Percentiles rank a stretch among this genome's conserved stretches.
These are phyloP conservation scores for Piromyces finnis DNA, from an alignment of 192 early-diverging fungal species.

Conservation along the genomic window DNA sequence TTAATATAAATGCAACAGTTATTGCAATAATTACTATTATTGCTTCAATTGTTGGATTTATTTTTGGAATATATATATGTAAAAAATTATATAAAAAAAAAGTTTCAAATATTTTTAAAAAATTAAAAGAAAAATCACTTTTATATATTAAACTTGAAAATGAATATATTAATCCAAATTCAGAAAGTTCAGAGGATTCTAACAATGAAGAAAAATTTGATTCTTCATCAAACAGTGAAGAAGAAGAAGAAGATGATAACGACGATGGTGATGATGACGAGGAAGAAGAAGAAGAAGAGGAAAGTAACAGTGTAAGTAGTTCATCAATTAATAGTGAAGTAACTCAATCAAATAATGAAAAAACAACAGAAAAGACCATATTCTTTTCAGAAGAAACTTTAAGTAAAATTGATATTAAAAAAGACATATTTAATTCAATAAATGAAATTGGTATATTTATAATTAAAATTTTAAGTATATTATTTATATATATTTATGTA, in stretches of 20 bases:
- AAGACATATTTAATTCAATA: neutral
- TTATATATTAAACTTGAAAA: neutral
- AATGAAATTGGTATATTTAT: neutral
- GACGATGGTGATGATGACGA: too few relatives aligned
- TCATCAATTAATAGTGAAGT: neutral
- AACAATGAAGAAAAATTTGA: too few relatives aligned
- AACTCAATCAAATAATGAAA: neutral
- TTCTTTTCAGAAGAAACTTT: neutral
- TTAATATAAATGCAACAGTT: neutral
- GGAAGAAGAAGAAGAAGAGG: neutral
- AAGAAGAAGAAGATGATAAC: neutral
- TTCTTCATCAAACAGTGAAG: neutral
- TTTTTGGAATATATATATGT: neutral
- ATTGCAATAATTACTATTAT: neutral
- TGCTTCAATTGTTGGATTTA: neutral
- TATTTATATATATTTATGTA: too few relatives aligned
- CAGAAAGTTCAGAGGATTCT: neutral
- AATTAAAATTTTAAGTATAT: too few relatives aligned
- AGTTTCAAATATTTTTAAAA: neutral
- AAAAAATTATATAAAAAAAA: neutral
- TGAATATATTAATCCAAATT: neutral
- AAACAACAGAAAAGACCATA: neutral
- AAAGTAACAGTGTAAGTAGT: too few relatives aligned
- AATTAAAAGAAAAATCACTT: neutral
- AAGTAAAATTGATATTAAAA: neutral